Percentiles rank a stretch among this genome's conserved stretches.
These are phyloP conservation scores for Trichophyton simii DNA, from an alignment of 2,329 filamentous ascomycete species.

Conservation along the genomic window DNA sequence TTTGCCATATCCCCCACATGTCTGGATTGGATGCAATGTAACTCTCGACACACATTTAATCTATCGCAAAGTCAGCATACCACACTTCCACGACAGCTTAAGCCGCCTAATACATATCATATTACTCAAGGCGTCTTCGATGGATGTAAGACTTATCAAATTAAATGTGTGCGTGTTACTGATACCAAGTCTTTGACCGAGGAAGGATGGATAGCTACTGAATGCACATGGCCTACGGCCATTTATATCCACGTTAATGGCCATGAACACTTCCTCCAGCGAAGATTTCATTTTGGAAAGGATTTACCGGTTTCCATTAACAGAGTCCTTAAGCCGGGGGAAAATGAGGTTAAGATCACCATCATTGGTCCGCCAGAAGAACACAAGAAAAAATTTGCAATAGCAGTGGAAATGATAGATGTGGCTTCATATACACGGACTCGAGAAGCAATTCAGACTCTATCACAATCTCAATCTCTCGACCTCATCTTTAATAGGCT, in stretches of 20 bases:
- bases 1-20: constrained; percentile 22
- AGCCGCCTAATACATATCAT: constrained; percentile 16
- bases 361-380: constrained; percentile 31
- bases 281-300: constrained; percentile 60
- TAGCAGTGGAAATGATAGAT: constrained; percentile 61
- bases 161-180: constrained; percentile 50
- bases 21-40: constrained; percentile 18
- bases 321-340: constrained; percentile 41
- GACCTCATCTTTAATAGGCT: constrained; percentile 45
- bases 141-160: constrained; percentile 50
- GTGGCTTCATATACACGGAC: constrained; percentile 36
- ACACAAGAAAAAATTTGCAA: constrained; percentile 15
- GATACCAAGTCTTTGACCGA: constrained; percentile 27
- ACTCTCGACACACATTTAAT: constrained; percentile 26
- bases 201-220: constrained; percentile 49
- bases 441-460: constrained; percentile 26
- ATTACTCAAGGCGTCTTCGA: constrained; percentile 29
- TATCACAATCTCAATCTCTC: constrained; percentile 40
- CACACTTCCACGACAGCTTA: constrained; percentile 23
- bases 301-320: constrained; percentile 69
- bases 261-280: constrained; percentile 44
- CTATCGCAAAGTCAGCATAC: constrained; percentile 21
- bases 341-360: constrained; percentile 49
- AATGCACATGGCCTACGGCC: constrained; percentile 58
- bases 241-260: constrained; percentile 59